Conservation (phyloP, 441 rosid species). For the Pelargonium fulgidum region DNA sequence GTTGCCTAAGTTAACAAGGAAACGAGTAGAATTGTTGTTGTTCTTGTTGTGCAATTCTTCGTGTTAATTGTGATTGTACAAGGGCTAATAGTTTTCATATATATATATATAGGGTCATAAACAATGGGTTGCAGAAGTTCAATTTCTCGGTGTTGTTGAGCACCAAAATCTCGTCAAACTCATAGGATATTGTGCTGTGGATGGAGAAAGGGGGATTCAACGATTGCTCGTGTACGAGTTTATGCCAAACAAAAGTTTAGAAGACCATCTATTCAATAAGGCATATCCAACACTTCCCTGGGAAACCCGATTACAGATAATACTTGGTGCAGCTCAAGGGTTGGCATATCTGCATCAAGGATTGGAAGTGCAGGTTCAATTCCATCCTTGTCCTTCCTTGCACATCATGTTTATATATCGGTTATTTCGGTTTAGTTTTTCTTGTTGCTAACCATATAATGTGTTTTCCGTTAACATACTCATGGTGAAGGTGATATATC, state of each 20-base stretch:
- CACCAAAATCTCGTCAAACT: slow-evolving; percentile 61
- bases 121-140: slow-evolving; percentile 60
- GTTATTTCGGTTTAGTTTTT: background rate
- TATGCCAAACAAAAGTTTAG: slow-evolving; percentile 72
- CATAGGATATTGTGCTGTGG: slow-evolving; percentile 74
- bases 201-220: slow-evolving; percentile 64
- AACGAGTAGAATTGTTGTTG: too few species aligned
- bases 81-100: background rate
- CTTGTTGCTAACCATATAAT: background rate
- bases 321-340: slow-evolving; percentile 64
- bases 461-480: slow-evolving; percentile 3
- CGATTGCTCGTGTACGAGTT: slow-evolving; percentile 70
- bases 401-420: too few species aligned
- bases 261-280: slow-evolving; percentile 63
- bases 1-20: too few species aligned
- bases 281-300: slow-evolving; percentile 50
- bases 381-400: too few species aligned
- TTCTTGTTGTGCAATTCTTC: too few species aligned
- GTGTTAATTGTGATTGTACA: background rate
- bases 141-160: slow-evolving; percentile 48
- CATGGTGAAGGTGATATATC: slow-evolving; percentile 55
- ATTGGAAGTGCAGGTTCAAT: slow-evolving; percentile 55
- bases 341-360: slow-evolving; percentile 62
- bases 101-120: slow-evolving; percentile 46
- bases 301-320: slow-evolving; percentile 55